phyloP scores from a whole-genome alignment of 129 eudicot species.

The Flaveria linearis region DNA sequence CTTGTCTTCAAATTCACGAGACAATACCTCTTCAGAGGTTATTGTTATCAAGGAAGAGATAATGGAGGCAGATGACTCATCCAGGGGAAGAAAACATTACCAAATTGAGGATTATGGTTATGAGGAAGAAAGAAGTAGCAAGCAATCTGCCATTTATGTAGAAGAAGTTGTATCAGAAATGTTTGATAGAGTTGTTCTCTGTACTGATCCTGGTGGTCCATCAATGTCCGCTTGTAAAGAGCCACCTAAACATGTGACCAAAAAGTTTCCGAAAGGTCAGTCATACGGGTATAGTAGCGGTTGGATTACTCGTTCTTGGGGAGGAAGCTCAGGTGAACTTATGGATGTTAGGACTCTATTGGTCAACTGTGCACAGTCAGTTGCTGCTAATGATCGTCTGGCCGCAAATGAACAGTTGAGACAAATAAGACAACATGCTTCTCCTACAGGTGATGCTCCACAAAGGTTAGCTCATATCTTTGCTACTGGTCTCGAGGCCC shows the following conservation, averaged over 20 bases:
- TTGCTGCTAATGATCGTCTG: slow-evolving; percentile 37
- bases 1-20: slow-evolving; percentile 51
- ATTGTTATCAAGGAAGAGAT: slow-evolving; percentile 29
- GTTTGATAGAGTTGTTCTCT: slow-evolving; percentile 44
- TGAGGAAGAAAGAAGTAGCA: slow-evolving; percentile 47
- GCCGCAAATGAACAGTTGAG: slow-evolving; percentile 48
- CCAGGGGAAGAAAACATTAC: slow-evolving; percentile 39
- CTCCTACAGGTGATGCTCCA: slow-evolving; percentile 59
- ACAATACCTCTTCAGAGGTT: slow-evolving; percentile 25
- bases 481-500: slow-evolving; percentile 66
- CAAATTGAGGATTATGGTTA: slow-evolving; percentile 28
- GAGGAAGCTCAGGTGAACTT: slow-evolving; percentile 35
- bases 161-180: slow-evolving; percentile 40
- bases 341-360: slow-evolving; percentile 57
- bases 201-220: slow-evolving; percentile 33
- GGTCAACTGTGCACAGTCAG: slow-evolving; percentile 65
- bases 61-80: slow-evolving; percentile 3
- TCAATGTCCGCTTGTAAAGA: slow-evolving; percentile 26
- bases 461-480: slow-evolving; percentile 61
- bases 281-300: slow-evolving; percentile 35
- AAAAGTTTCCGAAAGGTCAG: slow-evolving; percentile 36
- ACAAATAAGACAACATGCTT: slow-evolving; percentile 58
- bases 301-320: slow-evolving; percentile 41
- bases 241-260: slow-evolving; percentile 10
- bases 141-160: slow-evolving; percentile 45